Conservation (phyloP, 1,284 basidiomycete species). For the Marasmius fiardii region DNA sequence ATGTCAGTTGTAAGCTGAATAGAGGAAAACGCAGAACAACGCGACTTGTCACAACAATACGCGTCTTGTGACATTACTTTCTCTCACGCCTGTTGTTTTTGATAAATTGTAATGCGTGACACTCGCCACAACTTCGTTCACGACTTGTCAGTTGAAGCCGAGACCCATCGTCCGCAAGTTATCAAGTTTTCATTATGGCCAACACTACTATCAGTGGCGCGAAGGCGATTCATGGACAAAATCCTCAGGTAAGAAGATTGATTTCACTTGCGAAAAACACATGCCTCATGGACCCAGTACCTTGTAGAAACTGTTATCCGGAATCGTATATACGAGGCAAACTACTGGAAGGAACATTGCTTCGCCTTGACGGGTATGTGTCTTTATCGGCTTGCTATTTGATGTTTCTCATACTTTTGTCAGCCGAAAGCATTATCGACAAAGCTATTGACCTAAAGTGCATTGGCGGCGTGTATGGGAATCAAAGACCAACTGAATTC, state of each 20-base stretch:
- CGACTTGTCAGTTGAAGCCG: neutral
- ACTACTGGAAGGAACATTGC: constrained; percentile 97
- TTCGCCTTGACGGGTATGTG: constrained; percentile 82
- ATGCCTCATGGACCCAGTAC: constrained; percentile 55
- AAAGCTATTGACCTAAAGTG: constrained; percentile 80
- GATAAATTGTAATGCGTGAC: too few species aligned
- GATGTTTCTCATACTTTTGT: constrained; percentile 3
- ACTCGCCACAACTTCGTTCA: neutral
- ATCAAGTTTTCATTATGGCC: constrained; percentile 69
- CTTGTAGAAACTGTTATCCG: constrained; percentile 97
- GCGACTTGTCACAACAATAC: neutral
- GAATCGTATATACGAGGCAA: constrained; percentile 92
- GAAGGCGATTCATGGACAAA: constrained; percentile 87
- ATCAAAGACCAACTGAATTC: constrained; percentile 90
- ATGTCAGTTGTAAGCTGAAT: neutral
- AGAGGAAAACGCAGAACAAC: neutral
- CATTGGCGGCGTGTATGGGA: constrained; percentile 92
- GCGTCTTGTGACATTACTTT: neutral
- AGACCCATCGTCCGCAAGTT: neutral
- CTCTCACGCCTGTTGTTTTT: too few species aligned
- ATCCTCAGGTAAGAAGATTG: constrained; percentile 85
- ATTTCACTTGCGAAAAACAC: constrained; percentile 3
- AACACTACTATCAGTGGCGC: constrained; percentile 88
- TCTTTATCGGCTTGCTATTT: neutral
- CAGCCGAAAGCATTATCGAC: constrained; percentile 92